Evolutionary conservation across 495 filamentous ascomycete genomes (phyloP).

Genomic region (Cetradonia linearis): DNA sequence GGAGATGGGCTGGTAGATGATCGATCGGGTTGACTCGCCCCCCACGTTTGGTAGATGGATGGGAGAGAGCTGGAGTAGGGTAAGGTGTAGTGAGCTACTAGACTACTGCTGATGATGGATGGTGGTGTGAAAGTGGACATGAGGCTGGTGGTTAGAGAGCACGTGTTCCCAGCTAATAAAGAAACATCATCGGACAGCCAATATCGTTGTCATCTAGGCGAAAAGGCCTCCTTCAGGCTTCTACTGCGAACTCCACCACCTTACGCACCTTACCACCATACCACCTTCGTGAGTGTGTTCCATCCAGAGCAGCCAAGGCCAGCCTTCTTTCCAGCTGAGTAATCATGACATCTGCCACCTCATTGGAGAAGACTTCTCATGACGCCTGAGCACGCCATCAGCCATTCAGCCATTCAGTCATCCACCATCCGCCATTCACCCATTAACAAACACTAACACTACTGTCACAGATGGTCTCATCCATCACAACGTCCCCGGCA

Average conservation of each 20-base stretch:
- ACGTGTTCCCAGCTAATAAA: constrained; percentile 5
- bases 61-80: not conserved
- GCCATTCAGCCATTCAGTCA: not conserved
- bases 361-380: not conserved
- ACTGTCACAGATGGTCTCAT: too few relatives aligned
- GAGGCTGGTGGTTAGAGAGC: not conserved
- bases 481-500: not conserved
- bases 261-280: too few relatives aligned
- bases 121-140: not conserved
- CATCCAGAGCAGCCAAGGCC: too few relatives aligned
- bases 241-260: too few relatives aligned
- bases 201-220: not conserved
- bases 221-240: too few relatives aligned
- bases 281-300: too few relatives aligned
- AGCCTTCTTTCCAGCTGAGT: not conserved
- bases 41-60: not conserved
- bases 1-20: not conserved
- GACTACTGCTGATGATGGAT: too few relatives aligned
- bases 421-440: not conserved
- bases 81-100: not conserved
- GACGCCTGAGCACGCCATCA: constrained; percentile 15
- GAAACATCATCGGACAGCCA: not conserved
- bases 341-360: not conserved
- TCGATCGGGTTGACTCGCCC: not conserved
- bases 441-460: too few relatives aligned